Base-by-base conservation (phyloP, 208 protist species). In the Leishmania aethiopica region DNA sequence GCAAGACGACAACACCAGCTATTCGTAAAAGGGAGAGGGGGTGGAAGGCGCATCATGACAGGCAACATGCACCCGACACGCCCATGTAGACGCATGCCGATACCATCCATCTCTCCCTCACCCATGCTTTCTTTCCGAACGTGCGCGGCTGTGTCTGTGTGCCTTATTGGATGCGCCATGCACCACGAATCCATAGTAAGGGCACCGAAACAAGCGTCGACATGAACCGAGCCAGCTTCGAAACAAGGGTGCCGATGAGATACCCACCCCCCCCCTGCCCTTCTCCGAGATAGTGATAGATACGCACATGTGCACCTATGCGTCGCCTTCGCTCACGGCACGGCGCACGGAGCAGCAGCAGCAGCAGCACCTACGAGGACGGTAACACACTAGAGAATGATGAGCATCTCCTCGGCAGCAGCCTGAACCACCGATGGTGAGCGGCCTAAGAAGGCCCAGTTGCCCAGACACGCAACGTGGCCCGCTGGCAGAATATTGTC, bases 401-500 rank as follows among this genome's bases (percentile, higher is more conserved):
- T 62, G 19, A 87, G 59, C 60, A 93, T 79, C 78, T 93, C 92
- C 66, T 92, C 86, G 22, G 90, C 89, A 0, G 93, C 74, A 28
- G 86, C 82, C 64, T 81, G 76, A 71, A 93, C 90, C 59, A 93
- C 82, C 69, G 74, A 75, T 17, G 87, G 87, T n/a, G 86, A 84
- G 49, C 74, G 51, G 11, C 81, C 85, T 15, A 64, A 84, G 77
- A 86, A 88, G 45, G 79, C 75, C 81, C 79, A 83, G 80, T 87
- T 90, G 19, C 92, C 92, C 37, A 95, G 75, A 51, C 87, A 91
- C 37, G 87, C 84, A 17, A 91, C 70, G 84, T 95, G 92, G 1
- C 88, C 92, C 17, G 86, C 77, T 17, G 92, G 92, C 2, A 93
- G 84, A 22, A 72, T 8, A n/a, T 79, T 79, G 32, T 79, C 80